Evolutionary conservation across 371 early-diverging fungal genomes (phyloP), one percentile per base, ranked within the genome.

Genomic region (Cladochytrium tenue): DNA sequence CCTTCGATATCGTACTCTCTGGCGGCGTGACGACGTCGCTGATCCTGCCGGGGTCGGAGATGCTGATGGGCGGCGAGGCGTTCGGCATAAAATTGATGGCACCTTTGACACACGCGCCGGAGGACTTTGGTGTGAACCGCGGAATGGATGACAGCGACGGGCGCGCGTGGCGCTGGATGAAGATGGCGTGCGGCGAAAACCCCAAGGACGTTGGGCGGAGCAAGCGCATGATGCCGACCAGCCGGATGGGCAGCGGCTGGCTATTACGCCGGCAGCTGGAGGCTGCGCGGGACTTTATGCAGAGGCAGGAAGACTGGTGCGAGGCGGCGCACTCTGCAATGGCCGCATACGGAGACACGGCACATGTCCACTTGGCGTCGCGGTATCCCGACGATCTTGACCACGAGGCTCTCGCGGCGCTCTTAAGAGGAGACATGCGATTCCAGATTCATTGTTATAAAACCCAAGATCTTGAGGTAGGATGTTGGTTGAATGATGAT

Each of bases 151-250:
- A 85, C 25, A 60, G 75, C 35, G 68, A 82, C 34, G 86, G 85
- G 32, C 70, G 76, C 3, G 60, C 71, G 30, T 89, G 90, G 89
- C 76, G 92, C 5, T 93, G 87, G 72, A 89, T 92, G 89, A 93
- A 93, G 75, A 90, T 91, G 89, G 92, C 93, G 2, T 92, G 61
- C 56, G 93, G 93, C 25, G 93, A 93, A 73, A 93, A 92, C 72
- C 88, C 90, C 26, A 93, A 92, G 70, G 26, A 68, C 0, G 65
- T 74, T 10, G 80, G 81, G 57, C 73, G 74, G 10, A 36, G 34
- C 20, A 55, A 50, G 56, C 66, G 71, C 74, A 76, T 56, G 7
- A 70, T 84, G 67, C 89, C 88, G 20, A 71, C 68, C 2, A 79
- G 83, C 55, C 85, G 93, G 59, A 74, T 93, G 50, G 93, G 93